Evolutionary conservation across 2,329 filamentous ascomycete genomes (phyloP).

Genomic region (Fusarium sp.): DNA sequence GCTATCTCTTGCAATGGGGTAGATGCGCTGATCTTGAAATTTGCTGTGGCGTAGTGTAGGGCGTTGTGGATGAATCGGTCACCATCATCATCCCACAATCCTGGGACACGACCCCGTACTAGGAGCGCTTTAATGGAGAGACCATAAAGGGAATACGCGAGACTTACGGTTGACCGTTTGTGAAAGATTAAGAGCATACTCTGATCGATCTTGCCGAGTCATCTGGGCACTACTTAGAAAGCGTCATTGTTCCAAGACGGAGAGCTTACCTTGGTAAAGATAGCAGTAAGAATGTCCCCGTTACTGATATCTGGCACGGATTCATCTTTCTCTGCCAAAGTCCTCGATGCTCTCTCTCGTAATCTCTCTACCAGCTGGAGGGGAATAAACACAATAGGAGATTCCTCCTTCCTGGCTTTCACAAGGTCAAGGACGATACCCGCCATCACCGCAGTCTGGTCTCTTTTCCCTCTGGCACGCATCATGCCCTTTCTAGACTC

Average conservation of each 20-base stretch:
- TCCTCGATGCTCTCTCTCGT: background rate
- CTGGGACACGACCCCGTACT: constrained; percentile 13
- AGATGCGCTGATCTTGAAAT: background rate
- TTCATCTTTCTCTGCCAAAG: background rate
- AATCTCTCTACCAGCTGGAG: background rate
- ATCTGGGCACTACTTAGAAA: background rate
- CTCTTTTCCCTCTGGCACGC: background rate
- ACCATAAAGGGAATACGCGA: rapidly evolving
- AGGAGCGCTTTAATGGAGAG: rapidly evolving
- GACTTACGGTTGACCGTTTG: constrained; percentile 7
- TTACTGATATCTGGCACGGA: background rate
- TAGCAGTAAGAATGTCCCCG: constrained; percentile 2
- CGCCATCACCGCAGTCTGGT: background rate
- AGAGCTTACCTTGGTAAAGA: constrained; percentile 3
- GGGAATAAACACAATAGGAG: background rate
- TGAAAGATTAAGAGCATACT: background rate
- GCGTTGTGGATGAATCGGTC: background rate
- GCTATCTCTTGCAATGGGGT: background rate
- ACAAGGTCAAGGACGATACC: background rate
- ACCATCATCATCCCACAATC: background rate
- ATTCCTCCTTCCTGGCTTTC: background rate
- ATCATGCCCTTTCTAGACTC: background rate
- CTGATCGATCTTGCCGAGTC: background rate
- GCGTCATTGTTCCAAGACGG: too few relatives aligned
- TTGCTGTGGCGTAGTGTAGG: background rate